Conservation (phyloP, 1,284 basidiomycete species). For the Phlebopus sp. region DNA sequence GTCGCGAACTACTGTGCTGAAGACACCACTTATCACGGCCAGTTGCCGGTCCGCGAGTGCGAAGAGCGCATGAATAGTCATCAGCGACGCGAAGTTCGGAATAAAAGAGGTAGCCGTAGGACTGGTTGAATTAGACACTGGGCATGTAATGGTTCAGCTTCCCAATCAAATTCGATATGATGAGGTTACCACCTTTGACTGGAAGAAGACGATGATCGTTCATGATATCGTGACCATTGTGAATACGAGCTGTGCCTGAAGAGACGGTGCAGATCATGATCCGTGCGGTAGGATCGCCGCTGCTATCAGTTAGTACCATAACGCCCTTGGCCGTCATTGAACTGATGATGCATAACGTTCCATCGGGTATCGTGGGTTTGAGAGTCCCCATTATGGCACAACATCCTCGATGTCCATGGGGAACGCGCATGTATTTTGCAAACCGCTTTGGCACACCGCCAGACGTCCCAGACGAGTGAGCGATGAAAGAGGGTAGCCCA, state of each 20-base stretch:
- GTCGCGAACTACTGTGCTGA: constrained; percentile 4
- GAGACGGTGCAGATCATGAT: background rate
- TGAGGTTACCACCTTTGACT: background rate
- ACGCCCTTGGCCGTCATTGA: background rate
- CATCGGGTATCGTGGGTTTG: background rate
- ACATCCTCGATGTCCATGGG: background rate
- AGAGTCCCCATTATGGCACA: background rate
- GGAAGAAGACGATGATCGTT: constrained; percentile 1
- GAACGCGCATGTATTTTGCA: constrained; percentile 1
- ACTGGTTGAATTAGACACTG: background rate
- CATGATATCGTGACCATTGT: background rate
- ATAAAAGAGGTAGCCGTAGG: constrained; percentile 5
- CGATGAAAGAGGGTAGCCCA: constrained; percentile 9
- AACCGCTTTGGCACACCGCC: constrained; percentile 4
- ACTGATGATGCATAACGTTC: background rate
- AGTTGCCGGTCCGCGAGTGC: constrained; percentile 5
- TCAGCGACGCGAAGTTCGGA: constrained; percentile 6
- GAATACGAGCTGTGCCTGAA: constrained; percentile 1
- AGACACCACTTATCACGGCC: background rate
- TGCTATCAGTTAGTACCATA: background rate
- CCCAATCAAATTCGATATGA: no score
- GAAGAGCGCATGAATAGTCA: constrained; percentile 9
- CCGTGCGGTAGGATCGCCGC: background rate
- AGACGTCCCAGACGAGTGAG: constrained; percentile 4
- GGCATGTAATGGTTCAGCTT: background rate